Base-by-base conservation (phyloP, 805 yeast genomes). In the Barnettozyma pratensis region DNA sequence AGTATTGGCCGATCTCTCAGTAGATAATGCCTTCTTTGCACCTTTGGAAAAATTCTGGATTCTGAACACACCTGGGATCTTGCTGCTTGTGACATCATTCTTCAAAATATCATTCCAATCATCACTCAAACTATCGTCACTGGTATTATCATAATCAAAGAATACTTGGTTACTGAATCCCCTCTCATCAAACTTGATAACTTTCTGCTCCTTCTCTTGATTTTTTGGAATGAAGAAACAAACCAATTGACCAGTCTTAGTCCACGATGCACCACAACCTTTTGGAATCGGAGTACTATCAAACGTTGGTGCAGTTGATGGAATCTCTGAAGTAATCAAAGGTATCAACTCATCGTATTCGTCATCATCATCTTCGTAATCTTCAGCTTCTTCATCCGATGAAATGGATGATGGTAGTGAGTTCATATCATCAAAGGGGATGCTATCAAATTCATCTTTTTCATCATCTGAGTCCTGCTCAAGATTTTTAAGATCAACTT, bases 211-310 rank as follows among this genome's bases (percentile, higher is more conserved):
- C 54, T 71, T 67, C 37, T 70, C 67, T 49, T 67, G 70, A 42
- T 67, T 73, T 44, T 77, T 78, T 0, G 85, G 81, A 8, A 84
- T 77, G 66, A 88, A 89, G 59, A 91, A 91, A 60, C 96, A 87
- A 1, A 91, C 84, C 44, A 91, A 69, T 50, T 80, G 80, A 0
- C 97, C 97, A 4, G 79, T 76, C 10, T 80, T 75, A 0, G 95
- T 75, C 96, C 97, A 91, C 1, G 80, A 71, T 0, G 96, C 97
- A 8, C 97, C 97, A 69, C 96, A 91, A 8, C 90, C 94, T 60
- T 87, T 90, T 0, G 97, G 97, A 11, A 91, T 76, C 0, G 97
- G 97, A 0, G 96, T 87, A 38, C 88, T 83, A 60, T 88, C 96
- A 58, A 81, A 77, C 4, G 72, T 58, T 1, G 71, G 68, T 31